phyloP scores from a whole-genome alignment of 176 grass and related monocot genomes.

The Avena atlantica region DNA sequence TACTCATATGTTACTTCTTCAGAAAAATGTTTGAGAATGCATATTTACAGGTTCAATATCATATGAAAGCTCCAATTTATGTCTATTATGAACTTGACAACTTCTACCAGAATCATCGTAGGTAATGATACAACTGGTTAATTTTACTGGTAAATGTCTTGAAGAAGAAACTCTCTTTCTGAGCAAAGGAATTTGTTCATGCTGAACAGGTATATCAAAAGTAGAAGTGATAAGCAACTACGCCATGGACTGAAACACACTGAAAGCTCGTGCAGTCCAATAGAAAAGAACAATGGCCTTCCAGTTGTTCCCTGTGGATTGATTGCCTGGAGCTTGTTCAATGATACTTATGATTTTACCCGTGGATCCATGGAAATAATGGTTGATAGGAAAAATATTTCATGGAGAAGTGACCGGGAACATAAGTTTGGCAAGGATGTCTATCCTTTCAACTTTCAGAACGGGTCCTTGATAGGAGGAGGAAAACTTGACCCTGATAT shows the following conservation, averaged over 20 bases:
- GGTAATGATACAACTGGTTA: constrained; percentile 51
- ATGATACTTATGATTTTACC: constrained; percentile 87
- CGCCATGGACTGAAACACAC: constrained; percentile 60
- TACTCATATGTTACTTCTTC: not conserved
- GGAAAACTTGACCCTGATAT: constrained; percentile 73
- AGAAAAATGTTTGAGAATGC: constrained; percentile 27
- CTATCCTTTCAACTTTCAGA: constrained; percentile 95
- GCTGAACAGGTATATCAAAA: constrained; percentile 77
- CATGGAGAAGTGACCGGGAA: constrained; percentile 87
- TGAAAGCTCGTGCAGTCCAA: constrained; percentile 60
- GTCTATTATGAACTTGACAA: constrained; percentile 96
- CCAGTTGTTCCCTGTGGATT: constrained; percentile 94
- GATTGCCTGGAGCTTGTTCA: constrained; percentile 97
- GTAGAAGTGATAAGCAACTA: constrained; percentile 87
- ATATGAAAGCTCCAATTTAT: constrained; percentile 91
- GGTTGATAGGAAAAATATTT: constrained; percentile 83
- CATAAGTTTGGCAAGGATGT: constrained; percentile 94
- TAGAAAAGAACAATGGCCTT: constrained; percentile 57
- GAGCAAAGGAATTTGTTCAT: constrained; percentile 38
- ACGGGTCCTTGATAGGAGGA: constrained; percentile 88
- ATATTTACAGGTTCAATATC: constrained; percentile 64
- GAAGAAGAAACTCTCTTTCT: not conserved
- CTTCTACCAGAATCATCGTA: constrained; percentile 96
- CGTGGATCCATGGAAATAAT: constrained; percentile 54
- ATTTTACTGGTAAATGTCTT: not conserved